Percentiles rank a stretch among this genome's conserved stretches.
Evolutionary conservation across 2,329 filamentous ascomycete species (phyloP).

Genomic region (Ophiostoma novo-ulmi): DNA sequence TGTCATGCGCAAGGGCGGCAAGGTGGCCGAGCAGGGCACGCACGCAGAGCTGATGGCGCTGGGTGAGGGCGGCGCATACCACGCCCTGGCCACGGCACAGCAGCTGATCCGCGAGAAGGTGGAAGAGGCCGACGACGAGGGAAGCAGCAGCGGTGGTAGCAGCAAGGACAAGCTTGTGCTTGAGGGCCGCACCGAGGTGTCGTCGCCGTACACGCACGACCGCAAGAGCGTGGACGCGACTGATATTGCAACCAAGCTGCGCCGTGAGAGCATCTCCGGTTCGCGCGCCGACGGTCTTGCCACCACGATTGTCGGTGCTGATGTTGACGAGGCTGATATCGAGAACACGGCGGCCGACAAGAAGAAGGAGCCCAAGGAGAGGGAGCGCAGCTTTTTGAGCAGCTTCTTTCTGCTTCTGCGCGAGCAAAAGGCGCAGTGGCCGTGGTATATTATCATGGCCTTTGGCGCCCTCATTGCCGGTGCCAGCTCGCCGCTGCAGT

Average conservation of each 20-base stretch:
- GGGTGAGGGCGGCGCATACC: conserved; percentile 59
- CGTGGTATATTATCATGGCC: conserved; percentile 48
- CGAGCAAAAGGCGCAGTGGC: conserved; percentile 51
- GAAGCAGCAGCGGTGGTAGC: conserved; percentile 31
- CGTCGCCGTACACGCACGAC: conserved; percentile 31
- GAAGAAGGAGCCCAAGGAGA: conserved; percentile 27
- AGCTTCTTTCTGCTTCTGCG: conserved; percentile 54
- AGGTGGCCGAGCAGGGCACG: conserved; percentile 67
- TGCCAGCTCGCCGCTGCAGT: conserved; percentile 38
- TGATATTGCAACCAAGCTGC: conserved; percentile 24
- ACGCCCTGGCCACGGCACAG: conserved; percentile 61
- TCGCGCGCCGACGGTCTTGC: neutral
- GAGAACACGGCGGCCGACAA: conserved; percentile 9
- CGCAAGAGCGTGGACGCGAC: conserved; percentile 38
- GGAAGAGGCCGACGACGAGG: conserved; percentile 26
- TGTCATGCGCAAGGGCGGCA: conserved; percentile 68
- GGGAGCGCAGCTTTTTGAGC: conserved; percentile 40
- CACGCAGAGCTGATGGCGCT: conserved; percentile 64
- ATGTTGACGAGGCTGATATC: neutral
- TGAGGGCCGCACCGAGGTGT: neutral
- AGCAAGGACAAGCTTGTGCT: neutral
- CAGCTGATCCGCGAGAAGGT: conserved; percentile 40
- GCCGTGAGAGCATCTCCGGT: neutral
- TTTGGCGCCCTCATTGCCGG: conserved; percentile 40
- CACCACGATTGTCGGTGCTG: neutral